Base-by-base conservation (phyloP, 2,329 filamentous ascomycete species). In the Ascochyta rabiei region DNA sequence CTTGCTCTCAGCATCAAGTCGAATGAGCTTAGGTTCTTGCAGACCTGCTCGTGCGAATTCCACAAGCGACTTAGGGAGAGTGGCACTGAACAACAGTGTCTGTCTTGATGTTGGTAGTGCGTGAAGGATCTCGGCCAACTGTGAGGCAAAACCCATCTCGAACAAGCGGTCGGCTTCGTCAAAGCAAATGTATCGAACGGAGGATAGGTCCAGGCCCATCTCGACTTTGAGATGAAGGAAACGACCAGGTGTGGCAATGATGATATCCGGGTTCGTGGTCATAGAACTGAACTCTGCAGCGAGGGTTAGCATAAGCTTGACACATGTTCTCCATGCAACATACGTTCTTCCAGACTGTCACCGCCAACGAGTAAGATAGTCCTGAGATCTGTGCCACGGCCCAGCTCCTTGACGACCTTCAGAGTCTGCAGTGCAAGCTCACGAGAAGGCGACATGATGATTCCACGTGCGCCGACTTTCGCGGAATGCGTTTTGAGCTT, bases 191-290 rank as follows among this genome's bases (percentile, higher is more conserved):
- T 99, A 99, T 64, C 86, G 85, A 57, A 99, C 88, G 4, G 91
- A 96, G 0, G 89, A 91, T n/a, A 99, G 79, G 69, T 97, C 91
- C 47, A 99, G 77, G 9, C 83, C 82, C 96, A 99, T 99, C 73
- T 99, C 95, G 18, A 98, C 93, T 77, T 98, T 96, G 61, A 99
- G 78, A 81, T 99, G 95, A 63, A 99, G 80, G 67, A 99, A 99
- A 66, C 95, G 90, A 74, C 96, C 95, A 0, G 95, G 95, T 0
- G 96, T 98, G 10, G 95, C 95, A 69, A 99, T 98, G 66, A 99
- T 86, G 63, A 99, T 96, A 73, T 99, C 96, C 0, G 96, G 95
- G 73, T 99, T 99, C 30, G 88, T 86, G 1, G 93, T 88, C 91
- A 98, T 96, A 73, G 89, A 88, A 52, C 87, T 85, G 74, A 98